Conservation (phyloP, 306 rosid genomes). For the Ammopiptanthus mongolicus region DNA sequence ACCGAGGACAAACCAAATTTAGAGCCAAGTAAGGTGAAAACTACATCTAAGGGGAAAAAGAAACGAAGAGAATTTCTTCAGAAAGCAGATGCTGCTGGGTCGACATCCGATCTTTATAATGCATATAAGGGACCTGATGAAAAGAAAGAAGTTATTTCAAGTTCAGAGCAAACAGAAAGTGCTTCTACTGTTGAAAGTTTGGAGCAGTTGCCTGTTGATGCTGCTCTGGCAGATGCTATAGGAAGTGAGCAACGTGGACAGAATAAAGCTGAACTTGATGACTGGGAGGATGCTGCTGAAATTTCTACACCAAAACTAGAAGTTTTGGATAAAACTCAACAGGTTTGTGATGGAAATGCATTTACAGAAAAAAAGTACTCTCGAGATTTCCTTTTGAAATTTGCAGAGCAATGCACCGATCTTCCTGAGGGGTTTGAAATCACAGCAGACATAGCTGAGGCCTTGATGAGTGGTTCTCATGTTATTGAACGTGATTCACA, state of each 20-base stretch:
- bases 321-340: constrained; percentile 33
- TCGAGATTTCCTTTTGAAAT: constrained; percentile 78
- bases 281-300: constrained; percentile 99
- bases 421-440: constrained; percentile 66
- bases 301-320: constrained; percentile 65
- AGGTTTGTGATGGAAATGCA: constrained; percentile 35
- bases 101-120: constrained; percentile 76
- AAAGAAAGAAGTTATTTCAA: constrained; percentile 45
- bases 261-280: constrained; percentile 71
- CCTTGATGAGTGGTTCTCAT: constrained; percentile 35
- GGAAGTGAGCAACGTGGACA: constrained; percentile 22
- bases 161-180: constrained; percentile 35
- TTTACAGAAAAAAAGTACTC: constrained; percentile 61
- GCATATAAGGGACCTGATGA: constrained; percentile 90
- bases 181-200: constrained; percentile 27
- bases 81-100: constrained; percentile 94
- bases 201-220: constrained; percentile 39
- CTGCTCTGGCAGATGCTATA: constrained; percentile 23
- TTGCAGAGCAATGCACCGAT: constrained; percentile 45
- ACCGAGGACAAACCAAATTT: constrained; percentile 42
- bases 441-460: constrained; percentile 39
- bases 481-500: constrained; percentile 49
- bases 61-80: constrained; percentile 52
- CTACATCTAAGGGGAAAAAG: constrained; percentile 39
- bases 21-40: constrained; percentile 52